Evolutionary conservation across 768 basidiomycete genomes (phyloP), one percentile per base, ranked within the genome.

Genomic region (Chalciporus piperatus): DNA sequence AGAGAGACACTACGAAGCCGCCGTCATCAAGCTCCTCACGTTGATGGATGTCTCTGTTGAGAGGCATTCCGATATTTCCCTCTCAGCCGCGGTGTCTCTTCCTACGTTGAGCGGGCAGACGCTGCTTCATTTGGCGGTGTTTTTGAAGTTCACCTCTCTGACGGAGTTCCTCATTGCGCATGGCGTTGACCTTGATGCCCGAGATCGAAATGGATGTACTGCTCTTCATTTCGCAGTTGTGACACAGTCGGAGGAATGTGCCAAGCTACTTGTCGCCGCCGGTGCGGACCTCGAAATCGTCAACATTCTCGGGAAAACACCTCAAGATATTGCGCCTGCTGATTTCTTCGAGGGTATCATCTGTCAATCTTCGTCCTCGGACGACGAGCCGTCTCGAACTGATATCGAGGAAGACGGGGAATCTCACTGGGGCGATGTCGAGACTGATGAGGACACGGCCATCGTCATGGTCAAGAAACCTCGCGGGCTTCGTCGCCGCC

Each of bases 181-280:
- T 48, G 82, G 78, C 7, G 83, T 87, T 33, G 91, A 94, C 63
- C 58, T 94, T 47, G 92, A 98, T 64, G 78, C 77, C 13, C 83
- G 91, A 44, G 97, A 99, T 68, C 76, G 81, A 43, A 96, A 93
- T 67, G 96, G 96, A 13, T 92, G 80, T 65, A 98, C 95, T 0
- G 83, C 97, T 0, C 71, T 98, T 30, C 90, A 95, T 70, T 88
- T 95, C 61, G 89, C 94, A 16, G 86, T 83, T 0, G 70, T 95
- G 30, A 75, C 74, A 7, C 79, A 78, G 20, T 83, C 87, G 13
- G 72, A 74, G 47, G 75, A 78, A 11, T 93, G 90, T 67, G 79
- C 81, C 2, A 72, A 75, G 41, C 68, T 85, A 6, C 74, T 99
- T 27, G 60, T 96, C n/a, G 74, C 78, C 11, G 91, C 84, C 27